Evolutionary conservation across 2,329 filamentous ascomycete species (phyloP), one percentile per base, ranked within the genome.

Genomic region (Hypoxylon sp.): DNA sequence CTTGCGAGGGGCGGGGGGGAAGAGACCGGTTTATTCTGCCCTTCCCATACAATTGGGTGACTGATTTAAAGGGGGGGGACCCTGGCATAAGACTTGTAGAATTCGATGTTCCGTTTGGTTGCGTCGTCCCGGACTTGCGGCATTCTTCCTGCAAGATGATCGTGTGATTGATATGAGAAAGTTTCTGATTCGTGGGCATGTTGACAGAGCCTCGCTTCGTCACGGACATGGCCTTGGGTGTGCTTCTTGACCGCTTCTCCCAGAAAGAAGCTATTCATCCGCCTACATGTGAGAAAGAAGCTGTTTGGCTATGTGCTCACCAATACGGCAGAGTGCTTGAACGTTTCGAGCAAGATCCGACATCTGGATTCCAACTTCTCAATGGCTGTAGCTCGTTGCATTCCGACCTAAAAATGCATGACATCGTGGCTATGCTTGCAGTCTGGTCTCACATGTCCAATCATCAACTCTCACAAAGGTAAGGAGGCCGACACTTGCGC

Each of bases 381-480:
- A 16, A 46, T 55, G 25, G 29, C 32, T 30, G 26, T 54, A 27
- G 46, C 45, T 53, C 42, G 47, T 55, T 47, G 38, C 41, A 45
- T 53, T 37, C 37, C 37, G 38, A 32, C 27, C 41, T 36, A 56
- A 20, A 30, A 54, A 53, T 57, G 56, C 56, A 59, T 59, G 49
- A 48, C 37, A 59, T 59, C 49, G 56, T 59, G 56, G 56, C 56
- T 59, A 57, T 59, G 56, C 56, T 59, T 37, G 50, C 46, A 48
- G 56, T 57, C 41, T 59, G 53, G 55, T 51, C 42, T 59, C 37
- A 43, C 42, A 31, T 26, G 25, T 15, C 56, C 56, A 59, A 59
- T 59, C 56, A 54, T n/a, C 25, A 34, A n/a, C 32, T 37, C 17
- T 17, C 45, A 19, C 12, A 34, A 25, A 34, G n/a, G 43, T 51